phyloP scores from a whole-genome alignment of 495 filamentous ascomycete species.

The Lasiosphaeris hirsuta region DNA sequence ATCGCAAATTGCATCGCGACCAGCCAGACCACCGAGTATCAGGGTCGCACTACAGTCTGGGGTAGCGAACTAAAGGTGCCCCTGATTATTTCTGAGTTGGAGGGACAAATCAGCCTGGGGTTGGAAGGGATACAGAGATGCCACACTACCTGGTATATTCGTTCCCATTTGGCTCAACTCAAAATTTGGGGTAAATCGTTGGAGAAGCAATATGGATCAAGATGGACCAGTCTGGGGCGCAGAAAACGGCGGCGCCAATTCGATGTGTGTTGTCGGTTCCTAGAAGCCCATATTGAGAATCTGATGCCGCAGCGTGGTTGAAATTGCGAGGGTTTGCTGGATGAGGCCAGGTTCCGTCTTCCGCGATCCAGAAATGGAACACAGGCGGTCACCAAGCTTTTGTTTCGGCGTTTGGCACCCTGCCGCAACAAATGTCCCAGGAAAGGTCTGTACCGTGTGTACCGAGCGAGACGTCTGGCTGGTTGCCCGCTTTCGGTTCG shows the following conservation, averaged over 20 bases:
- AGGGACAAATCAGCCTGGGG: not conserved
- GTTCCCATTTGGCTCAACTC: constrained; percentile 22
- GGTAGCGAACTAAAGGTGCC: not conserved
- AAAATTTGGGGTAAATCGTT: constrained; percentile 19
- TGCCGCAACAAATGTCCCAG: no score
- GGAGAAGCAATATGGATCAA: constrained; percentile 30
- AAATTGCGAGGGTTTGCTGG: constrained; percentile 4
- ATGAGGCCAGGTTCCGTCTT: constrained; percentile 14
- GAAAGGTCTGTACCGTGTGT: no score
- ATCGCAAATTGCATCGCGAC: no score
- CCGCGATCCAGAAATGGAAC: constrained; percentile 16
- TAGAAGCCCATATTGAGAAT: constrained; percentile 15
- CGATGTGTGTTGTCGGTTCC: constrained; percentile 8
- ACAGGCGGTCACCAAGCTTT: not conserved
- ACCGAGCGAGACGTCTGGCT: no score
- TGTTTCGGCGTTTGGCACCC: not conserved
- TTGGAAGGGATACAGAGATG: not conserved
- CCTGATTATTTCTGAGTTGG: not conserved
- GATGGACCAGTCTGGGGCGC: constrained; percentile 8
- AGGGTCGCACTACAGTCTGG: not conserved
- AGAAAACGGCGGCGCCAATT: constrained; percentile 15
- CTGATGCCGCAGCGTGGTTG: constrained; percentile 11
- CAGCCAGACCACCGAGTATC: not conserved
- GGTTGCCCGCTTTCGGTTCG: no score
- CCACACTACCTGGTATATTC: constrained; percentile 15